phyloP scores from a whole-genome alignment of 2,329 filamentous ascomycete genomes.

The Xylaria digitata region DNA sequence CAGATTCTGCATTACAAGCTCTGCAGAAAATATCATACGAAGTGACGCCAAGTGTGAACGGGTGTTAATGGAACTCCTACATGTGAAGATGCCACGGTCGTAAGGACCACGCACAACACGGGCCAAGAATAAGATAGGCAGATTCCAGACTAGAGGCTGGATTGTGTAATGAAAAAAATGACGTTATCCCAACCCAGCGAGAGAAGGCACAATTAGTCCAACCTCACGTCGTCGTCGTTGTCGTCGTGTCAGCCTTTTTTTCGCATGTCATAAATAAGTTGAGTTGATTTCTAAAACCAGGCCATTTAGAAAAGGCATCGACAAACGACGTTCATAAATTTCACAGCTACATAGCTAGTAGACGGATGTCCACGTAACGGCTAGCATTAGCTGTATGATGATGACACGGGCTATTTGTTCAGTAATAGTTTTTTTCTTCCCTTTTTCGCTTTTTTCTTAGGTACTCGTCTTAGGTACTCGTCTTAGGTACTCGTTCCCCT shows the following conservation, averaged over 20 bases:
- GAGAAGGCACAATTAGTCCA: neutral
- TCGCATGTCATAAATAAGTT: neutral
- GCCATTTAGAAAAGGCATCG: neutral
- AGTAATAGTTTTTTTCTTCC: too few species aligned
- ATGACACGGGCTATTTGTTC: too few species aligned
- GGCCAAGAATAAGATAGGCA: constrained; percentile 33
- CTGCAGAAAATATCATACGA: constrained; percentile 31
- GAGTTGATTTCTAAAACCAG: neutral
- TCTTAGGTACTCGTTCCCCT: neutral
- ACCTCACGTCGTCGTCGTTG: neutral
- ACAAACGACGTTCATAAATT: too few species aligned
- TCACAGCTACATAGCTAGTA: neutral
- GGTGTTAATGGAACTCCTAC: constrained; percentile 30
- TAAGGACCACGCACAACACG: constrained; percentile 33
- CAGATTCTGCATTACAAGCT: constrained; percentile 43
- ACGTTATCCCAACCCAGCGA: constrained; percentile 28
- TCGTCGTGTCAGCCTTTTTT: too few species aligned
- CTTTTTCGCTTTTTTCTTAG: too few species aligned
- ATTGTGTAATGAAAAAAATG: constrained; percentile 39
- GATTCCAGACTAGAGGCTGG: constrained; percentile 33
- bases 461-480: too few species aligned
- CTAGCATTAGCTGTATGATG: too few species aligned
- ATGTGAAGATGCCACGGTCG: constrained; percentile 34
- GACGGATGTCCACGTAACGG: neutral
- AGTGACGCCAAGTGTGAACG: constrained; percentile 40